Conservation (phyloP, 352 stramenopile genomes). For the Pythium chondricola region DNA sequence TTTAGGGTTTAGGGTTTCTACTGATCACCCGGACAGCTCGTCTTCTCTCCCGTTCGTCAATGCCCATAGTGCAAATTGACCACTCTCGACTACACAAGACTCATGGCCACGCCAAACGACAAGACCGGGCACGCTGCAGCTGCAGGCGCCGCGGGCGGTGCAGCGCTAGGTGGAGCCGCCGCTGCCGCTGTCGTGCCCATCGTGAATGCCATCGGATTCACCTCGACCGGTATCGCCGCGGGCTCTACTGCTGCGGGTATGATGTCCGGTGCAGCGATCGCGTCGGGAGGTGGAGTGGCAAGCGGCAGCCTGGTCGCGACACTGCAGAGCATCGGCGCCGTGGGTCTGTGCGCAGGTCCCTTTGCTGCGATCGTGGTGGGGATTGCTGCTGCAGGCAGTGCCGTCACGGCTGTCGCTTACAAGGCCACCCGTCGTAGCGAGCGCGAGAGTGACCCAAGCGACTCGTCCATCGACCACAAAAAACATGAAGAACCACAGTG, state of each 20-base stretch:
- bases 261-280: conserved; percentile 50
- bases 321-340: conserved; percentile 43
- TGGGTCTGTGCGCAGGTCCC: too few relatives aligned
- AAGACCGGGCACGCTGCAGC: too few relatives aligned
- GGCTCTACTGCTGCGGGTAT: conserved; percentile 37
- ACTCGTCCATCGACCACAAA: too few relatives aligned
- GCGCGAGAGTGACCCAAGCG: too few relatives aligned
- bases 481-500: background rate
- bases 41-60: too few relatives aligned
- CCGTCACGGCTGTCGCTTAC: background rate
- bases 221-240: conserved; percentile 27
- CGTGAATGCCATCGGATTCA: conserved; percentile 33
- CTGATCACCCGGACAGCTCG: too few relatives aligned
- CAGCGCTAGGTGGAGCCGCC: conserved; percentile 16
- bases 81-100: too few relatives aligned
- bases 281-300: conserved; percentile 40
- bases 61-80: too few relatives aligned
- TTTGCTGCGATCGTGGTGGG: conserved; percentile 20
- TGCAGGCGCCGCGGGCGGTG: conserved; percentile 13
- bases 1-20: too few relatives aligned
- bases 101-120: too few relatives aligned
- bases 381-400: conserved; percentile 17
- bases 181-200: conserved; percentile 19
- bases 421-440: background rate
- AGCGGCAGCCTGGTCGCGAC: conserved; percentile 31